phyloP scores from a whole-genome alignment of 441 rosid species.

The Aleurites moluccanus region DNA sequence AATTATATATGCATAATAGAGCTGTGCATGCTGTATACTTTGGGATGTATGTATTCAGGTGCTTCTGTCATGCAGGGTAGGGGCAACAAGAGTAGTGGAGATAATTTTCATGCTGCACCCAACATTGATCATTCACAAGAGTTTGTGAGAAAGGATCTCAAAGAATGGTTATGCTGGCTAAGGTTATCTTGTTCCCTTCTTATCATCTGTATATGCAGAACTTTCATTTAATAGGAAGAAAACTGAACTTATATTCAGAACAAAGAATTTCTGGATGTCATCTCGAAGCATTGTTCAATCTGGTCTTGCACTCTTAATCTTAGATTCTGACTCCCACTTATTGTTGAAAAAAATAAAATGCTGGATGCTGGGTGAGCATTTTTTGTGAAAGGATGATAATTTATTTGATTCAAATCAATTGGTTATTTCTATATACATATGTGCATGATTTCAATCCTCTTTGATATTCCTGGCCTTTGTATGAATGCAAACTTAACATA shows the following conservation, averaged over 20 bases:
- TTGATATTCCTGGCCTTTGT: background rate
- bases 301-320: background rate
- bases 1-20: constrained; percentile 13
- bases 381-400: constrained; percentile 1
- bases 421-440: background rate
- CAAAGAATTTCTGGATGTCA: background rate
- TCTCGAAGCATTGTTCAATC: background rate
- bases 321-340: background rate
- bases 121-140: constrained; percentile 99
- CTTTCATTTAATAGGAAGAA: background rate
- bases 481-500: background rate
- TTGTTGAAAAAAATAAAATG: background rate
- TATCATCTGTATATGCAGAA: background rate
- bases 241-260: background rate
- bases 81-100: constrained; percentile 98
- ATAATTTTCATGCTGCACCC: constrained; percentile 97
- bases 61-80: constrained; percentile 62
- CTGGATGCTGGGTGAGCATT: background rate
- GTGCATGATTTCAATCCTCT: background rate
- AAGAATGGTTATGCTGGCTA: constrained; percentile 95
- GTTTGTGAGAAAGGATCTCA: constrained; percentile 87
- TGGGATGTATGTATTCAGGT: too few relatives aligned
- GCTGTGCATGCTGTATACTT: background rate
- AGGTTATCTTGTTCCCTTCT: constrained; percentile 46
- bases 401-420: background rate